phyloP scores from a whole-genome alignment of 2,329 filamentous ascomycete species.

The Botrytis hyacinthi region DNA sequence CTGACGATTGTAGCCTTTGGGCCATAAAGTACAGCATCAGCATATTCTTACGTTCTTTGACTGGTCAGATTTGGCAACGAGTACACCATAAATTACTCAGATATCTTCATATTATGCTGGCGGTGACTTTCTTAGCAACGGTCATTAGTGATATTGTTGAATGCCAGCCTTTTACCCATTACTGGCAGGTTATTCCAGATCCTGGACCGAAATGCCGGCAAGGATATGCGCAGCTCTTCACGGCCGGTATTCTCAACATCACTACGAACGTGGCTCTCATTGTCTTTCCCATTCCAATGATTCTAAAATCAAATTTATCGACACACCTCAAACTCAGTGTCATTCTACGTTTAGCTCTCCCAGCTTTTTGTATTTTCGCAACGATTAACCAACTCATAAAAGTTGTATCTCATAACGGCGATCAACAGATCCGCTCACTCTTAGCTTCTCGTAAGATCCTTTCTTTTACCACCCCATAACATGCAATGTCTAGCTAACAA shows the following conservation, averaged over 20 bases:
- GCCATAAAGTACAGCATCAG: slow-evolving; percentile 83
- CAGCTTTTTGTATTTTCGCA: slow-evolving; percentile 72
- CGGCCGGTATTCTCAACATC: slow-evolving; percentile 81
- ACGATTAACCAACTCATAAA: slow-evolving; percentile 75
- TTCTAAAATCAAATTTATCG: slow-evolving; percentile 72
- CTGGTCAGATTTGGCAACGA: slow-evolving; percentile 73
- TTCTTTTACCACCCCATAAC: not conserved
- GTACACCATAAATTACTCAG: slow-evolving; percentile 69
- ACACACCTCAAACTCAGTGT: slow-evolving; percentile 34
- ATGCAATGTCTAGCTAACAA: not conserved
- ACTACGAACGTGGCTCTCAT: slow-evolving; percentile 84
- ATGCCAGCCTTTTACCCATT: slow-evolving; percentile 71
- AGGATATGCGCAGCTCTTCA: slow-evolving; percentile 79
- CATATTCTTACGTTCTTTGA: slow-evolving; percentile 84
- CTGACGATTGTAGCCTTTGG: slow-evolving; percentile 66
- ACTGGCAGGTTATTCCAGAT: slow-evolving; percentile 79
- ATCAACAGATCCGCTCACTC: slow-evolving; percentile 82
- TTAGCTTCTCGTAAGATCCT: slow-evolving; percentile 59
- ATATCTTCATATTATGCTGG: slow-evolving; percentile 70
- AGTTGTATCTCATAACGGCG: slow-evolving; percentile 65
- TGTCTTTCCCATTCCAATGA: slow-evolving; percentile 83
- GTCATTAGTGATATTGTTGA: slow-evolving; percentile 77
- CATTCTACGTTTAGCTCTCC: slow-evolving; percentile 39
- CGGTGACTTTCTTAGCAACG: slow-evolving; percentile 72
- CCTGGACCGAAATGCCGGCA: slow-evolving; percentile 81